A percentile compares a stretch with the other conserved stretches of the same genome.
These are phyloP conservation scores for Venturia nashicola DNA, from an alignment of 2,329 filamentous ascomycete species.

Conservation along the genomic window DNA sequence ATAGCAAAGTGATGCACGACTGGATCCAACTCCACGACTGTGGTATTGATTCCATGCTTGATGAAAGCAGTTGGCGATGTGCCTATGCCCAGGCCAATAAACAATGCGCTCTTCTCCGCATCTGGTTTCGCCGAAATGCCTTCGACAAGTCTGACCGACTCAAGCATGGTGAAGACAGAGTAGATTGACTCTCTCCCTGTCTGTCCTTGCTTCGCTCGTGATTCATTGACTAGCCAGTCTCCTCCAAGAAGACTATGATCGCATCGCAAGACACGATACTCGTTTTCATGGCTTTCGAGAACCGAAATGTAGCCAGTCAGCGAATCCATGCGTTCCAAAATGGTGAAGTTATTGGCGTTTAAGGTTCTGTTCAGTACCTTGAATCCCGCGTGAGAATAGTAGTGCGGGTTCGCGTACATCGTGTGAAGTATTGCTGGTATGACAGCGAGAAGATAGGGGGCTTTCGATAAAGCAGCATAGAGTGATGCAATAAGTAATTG, in stretches of 20 bases:
- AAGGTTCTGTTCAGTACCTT: conserved; percentile 55
- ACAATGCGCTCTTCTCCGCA: conserved; percentile 62
- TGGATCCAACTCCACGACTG: conserved; percentile 89
- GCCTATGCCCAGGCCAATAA: conserved; percentile 86
- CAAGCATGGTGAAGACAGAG: conserved; percentile 89
- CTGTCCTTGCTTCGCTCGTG: conserved; percentile 26
- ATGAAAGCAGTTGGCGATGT: conserved; percentile 82
- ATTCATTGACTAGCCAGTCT: conserved; percentile 59
- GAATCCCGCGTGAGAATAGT: conserved; percentile 49
- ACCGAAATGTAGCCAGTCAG: conserved; percentile 88
- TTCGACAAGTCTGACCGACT: conserved; percentile 75
- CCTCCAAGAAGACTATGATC: conserved; percentile 91
- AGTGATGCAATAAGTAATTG: conserved; percentile 53
- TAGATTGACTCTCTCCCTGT: conserved; percentile 76
- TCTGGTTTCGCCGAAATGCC: conserved; percentile 39
- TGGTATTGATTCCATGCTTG: conserved; percentile 79
- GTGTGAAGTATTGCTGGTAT: conserved; percentile 65
- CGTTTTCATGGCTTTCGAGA: conserved; percentile 57
- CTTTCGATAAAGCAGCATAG: conserved; percentile 57
- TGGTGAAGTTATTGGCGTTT: conserved; percentile 51
- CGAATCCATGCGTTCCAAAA: conserved; percentile 75
- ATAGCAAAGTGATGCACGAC: conserved; percentile 72
- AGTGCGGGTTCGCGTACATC: conserved; percentile 60
- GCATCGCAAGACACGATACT: conserved; percentile 75
- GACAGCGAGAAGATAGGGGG: conserved; percentile 51